Base-by-base conservation (phyloP, 306 rosid species). In the Vachellia pachyceras region DNA sequence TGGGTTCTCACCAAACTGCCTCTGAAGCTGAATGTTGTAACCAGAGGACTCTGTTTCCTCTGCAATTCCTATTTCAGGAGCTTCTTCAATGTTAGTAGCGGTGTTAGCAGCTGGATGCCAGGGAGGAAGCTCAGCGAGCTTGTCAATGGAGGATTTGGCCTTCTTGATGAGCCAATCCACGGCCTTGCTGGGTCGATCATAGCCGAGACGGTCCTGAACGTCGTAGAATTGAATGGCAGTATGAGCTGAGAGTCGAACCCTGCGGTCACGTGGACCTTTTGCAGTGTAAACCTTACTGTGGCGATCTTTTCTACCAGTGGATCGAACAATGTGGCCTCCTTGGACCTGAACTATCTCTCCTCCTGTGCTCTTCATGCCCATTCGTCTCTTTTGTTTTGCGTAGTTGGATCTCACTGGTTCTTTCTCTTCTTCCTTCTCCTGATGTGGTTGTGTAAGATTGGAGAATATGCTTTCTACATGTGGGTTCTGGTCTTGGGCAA, bases 91-190 rank as follows among this genome's bases (percentile, higher is more conserved):
- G 3, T 54, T 68, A 36, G 47, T 17, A 4, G 45, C 7, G 17
- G 69, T 66, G 72, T 66, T 66, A 15, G 29, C 45, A 36, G 77
- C 80, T 6, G 98, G 95, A 5, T 87, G 77, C 89, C 95, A 92
- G 1, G 97, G 95, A 1, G 98, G 97, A 29, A 95, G 95, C 86
- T 91, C 90, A 0, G 83, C 95, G 0, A 93, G 94, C 69, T 91
- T 93, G 83, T 93, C 97, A 77, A 93, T 95, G 78, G 99, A 82
- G 25, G 85, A 54, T 54, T 88, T 88, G 0, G 98, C 99, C 68
- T 91, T 95, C 84, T 87, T 91, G 84, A 95, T 93, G 68, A 95
- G 97, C 97, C 97, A 95, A 55, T 93, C 97, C 35, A 95, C 95
- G 0, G 97, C 99, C 60, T 90, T 92, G 82, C 97, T 95, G 7